Base-by-base conservation (phyloP, 106 monocot genomes). In the Dendrobium huoshanense region DNA sequence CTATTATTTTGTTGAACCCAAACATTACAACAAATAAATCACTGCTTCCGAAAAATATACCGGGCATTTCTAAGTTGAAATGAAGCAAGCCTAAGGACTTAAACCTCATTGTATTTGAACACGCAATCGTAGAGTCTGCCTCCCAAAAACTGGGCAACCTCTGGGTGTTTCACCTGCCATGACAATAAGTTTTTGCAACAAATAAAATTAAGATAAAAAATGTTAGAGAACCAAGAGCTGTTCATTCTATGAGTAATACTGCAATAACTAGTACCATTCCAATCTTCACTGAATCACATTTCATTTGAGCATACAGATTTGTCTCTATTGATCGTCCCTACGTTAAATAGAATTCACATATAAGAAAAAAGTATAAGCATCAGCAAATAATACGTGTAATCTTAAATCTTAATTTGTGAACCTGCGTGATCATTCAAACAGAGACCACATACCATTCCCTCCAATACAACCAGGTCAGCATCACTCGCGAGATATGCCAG, bases 231-330 rank as follows among this genome's bases (percentile, higher is more conserved):
- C 9, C 6, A 45, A 45, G 45, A 7, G 9, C 45, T 45, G 45
- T 45, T 45, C 45, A 45, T 45, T 45, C 45, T 45, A 9, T 45
- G 45, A 45, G 45, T 9, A 45, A 45, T 45, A 45, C 45, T 7
- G 9, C 45, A 45, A 45, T 45, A 45, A 45, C 45, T 51, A 51
- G 15, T 91, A 99, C 98, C 98, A 99, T 95, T 79, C 95, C 98
- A 77, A 99, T 90, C 83, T 99, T 99, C 83, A 99, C 88, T 37
- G 98, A 99, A 84, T 99, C 98, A 82, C 95, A 98, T 83, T 92
- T 94, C 67, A 97, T 9, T 77, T 87, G 88, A 18, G 92, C 94
- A 84, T 94, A 96, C 29, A 96, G 88, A 68, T 94, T 51, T 16
- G 94, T 93, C 79, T 96, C 92, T 79, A 96, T 78, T 55, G 87